Conservation (phyloP, 768 basidiomycete species). For the Daedalea quercina region DNA sequence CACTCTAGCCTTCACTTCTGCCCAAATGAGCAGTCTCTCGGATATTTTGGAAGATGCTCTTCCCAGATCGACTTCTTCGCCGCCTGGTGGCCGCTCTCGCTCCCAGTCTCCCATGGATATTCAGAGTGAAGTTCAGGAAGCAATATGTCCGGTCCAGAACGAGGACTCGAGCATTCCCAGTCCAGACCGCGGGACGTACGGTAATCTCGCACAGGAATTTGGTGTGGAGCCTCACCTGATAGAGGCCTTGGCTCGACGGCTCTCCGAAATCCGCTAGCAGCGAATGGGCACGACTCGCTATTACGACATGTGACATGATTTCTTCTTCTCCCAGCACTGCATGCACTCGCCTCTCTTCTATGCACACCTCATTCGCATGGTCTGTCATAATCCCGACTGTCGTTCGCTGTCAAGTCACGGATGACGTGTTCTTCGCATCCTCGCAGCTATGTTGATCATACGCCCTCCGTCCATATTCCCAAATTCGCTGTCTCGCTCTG, state of each 20-base stretch:
- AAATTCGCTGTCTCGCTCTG: not conserved
- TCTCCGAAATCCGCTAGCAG: constrained; percentile 25
- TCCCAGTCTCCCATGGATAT: constrained; percentile 1
- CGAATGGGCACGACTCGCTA: not conserved
- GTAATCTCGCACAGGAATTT: constrained; percentile 65
- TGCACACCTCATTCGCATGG: not conserved
- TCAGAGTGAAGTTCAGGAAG: not conserved
- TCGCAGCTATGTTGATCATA: constrained; percentile 17
- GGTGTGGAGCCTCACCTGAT: constrained; percentile 66
- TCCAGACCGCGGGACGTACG: constrained; percentile 25
- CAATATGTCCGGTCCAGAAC: not conserved
- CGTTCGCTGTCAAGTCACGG: not conserved
- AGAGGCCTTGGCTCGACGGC: constrained; percentile 58
- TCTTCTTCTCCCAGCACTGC: not conserved
- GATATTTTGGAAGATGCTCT: constrained; percentile 34
- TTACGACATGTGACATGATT: constrained; percentile 1
- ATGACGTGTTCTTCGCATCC: not conserved
- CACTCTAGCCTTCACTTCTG: constrained; percentile 51
- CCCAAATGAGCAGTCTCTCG: constrained; percentile 44
- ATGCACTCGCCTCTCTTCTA: not conserved
- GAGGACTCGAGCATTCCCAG: not conserved
- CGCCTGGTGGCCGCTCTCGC: constrained; percentile 5
- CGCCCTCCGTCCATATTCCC: not conserved
- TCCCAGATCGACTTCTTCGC: constrained; percentile 17
- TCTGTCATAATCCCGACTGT: constrained; percentile 3